Percentiles rank a stretch among this genome's conserved stretches.
These are phyloP conservation scores for Cerioporus squamosus DNA, from an alignment of 1,284 basidiomycete species.

Conservation along the genomic window DNA sequence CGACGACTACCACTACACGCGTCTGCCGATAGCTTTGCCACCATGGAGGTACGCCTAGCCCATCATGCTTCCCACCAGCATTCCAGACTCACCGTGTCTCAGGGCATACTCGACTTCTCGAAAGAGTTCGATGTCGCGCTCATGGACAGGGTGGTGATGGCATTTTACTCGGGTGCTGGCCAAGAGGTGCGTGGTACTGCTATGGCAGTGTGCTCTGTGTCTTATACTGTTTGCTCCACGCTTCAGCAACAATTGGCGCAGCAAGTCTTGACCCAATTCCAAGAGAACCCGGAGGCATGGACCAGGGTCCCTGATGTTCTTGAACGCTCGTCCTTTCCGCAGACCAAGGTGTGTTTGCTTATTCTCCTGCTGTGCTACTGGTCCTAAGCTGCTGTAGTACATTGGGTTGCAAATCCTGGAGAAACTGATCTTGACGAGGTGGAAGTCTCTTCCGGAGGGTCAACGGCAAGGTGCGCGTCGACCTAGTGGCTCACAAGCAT, in stretches of 20 bases:
- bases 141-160: constrained; percentile 39
- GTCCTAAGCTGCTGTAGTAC: constrained; percentile 58
- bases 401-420: constrained; percentile 95
- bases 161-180: constrained; percentile 35
- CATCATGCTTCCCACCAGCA: neutral
- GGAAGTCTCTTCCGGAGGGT: constrained; percentile 95
- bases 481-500: constrained; percentile 7
- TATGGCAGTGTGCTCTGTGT: neutral
- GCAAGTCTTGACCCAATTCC: constrained; percentile 91
- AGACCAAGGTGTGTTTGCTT: constrained; percentile 78
- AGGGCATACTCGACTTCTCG: constrained; percentile 41
- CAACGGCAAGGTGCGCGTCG: constrained; percentile 79
- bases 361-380: neutral
- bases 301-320: constrained; percentile 95
- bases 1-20: constrained; percentile 29
- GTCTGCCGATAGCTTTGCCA: constrained; percentile 31
- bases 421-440: constrained; percentile 92
- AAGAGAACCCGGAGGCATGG: constrained; percentile 98
- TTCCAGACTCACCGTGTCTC: constrained; percentile 7
- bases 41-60: constrained; percentile 42
- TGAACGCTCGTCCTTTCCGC: constrained; percentile 83
- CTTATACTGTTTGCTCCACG: neutral
- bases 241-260: constrained; percentile 89
- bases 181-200: constrained; percentile 31
- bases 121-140: constrained; percentile 39